phyloP scores from a whole-genome alignment of 768 basidiomycete genomes.

The Gyrodon lividus region DNA sequence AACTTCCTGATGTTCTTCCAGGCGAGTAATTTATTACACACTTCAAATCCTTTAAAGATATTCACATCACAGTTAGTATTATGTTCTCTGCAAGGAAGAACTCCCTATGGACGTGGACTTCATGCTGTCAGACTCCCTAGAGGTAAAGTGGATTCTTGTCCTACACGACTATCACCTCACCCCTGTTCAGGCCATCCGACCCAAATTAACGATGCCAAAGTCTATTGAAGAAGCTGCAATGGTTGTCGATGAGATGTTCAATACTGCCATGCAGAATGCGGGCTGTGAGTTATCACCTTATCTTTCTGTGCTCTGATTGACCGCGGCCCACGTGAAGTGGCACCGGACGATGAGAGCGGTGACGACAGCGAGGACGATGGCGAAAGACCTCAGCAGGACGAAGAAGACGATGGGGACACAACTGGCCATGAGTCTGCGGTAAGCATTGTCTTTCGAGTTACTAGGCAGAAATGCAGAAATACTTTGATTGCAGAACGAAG shows the following conservation, averaged over 20 bases:
- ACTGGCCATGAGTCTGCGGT: constrained; percentile 53
- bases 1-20: constrained; percentile 93
- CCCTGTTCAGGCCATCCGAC: constrained; percentile 70
- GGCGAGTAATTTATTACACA: constrained; percentile 40
- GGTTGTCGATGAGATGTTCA: constrained; percentile 91
- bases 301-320: constrained; percentile 13
- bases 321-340: constrained; percentile 25
- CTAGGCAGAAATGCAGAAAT: background rate
- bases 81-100: constrained; percentile 83
- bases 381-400: constrained; percentile 45
- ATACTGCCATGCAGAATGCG: constrained; percentile 56
- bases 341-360: constrained; percentile 39
- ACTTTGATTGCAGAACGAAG: constrained; percentile 40
- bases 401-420: constrained; percentile 64
- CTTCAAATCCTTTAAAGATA: background rate
- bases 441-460: constrained; percentile 20
- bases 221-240: constrained; percentile 81
- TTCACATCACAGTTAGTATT: constrained; percentile 51
- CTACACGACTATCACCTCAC: constrained; percentile 1
- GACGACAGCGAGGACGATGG: constrained; percentile 54
- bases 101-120: constrained; percentile 99
- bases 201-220: constrained; percentile 69
- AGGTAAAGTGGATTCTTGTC: constrained; percentile 46
- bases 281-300: constrained; percentile 41
- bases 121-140: constrained; percentile 92